phyloP scores from a whole-genome alignment of 768 basidiomycete genomes.

The Chalciporus pseudorubinellus region DNA sequence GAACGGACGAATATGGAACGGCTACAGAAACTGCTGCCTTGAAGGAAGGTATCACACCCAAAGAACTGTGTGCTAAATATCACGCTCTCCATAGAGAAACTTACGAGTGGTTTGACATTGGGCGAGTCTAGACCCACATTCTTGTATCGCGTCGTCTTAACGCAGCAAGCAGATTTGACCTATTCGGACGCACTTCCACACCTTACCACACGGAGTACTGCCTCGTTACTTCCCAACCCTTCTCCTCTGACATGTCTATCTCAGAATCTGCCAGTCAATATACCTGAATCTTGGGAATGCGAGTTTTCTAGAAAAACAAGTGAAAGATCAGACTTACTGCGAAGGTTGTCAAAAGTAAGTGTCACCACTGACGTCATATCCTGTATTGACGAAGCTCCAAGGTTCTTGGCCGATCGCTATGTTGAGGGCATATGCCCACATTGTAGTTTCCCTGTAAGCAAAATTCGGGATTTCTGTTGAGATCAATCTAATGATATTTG shows the following conservation, averaged over 20 bases:
- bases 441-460: slow-evolving; percentile 75
- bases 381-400: slow-evolving; percentile 27
- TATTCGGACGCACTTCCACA: slow-evolving; percentile 94
- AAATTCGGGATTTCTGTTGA: background rate
- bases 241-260: background rate
- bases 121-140: slow-evolving; percentile 42
- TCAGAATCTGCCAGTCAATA: slow-evolving; percentile 86
- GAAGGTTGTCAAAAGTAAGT: slow-evolving; percentile 82
- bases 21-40: slow-evolving; percentile 97
- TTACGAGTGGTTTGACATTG: slow-evolving; percentile 97
- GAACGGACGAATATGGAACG: slow-evolving; percentile 99
- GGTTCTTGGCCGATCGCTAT: slow-evolving; percentile 95
- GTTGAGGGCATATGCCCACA: slow-evolving; percentile 98
- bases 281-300: slow-evolving; percentile 83
- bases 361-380: background rate
- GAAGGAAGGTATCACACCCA: slow-evolving; percentile 79
- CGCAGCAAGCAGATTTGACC: slow-evolving; percentile 67
- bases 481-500: background rate
- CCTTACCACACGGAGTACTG: slow-evolving; percentile 82
- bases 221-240: background rate
- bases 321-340: slow-evolving; percentile 93
- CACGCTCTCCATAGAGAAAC: slow-evolving; percentile 84
- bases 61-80: slow-evolving; percentile 88
- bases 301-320: slow-evolving; percentile 72
- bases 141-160: background rate